A percentile compares a stretch with the other conserved stretches of the same genome.
These are phyloP conservation scores for Drechslerella dactyloides DNA, from an alignment of 2,329 filamentous ascomycete species.

Conservation along the genomic window DNA sequence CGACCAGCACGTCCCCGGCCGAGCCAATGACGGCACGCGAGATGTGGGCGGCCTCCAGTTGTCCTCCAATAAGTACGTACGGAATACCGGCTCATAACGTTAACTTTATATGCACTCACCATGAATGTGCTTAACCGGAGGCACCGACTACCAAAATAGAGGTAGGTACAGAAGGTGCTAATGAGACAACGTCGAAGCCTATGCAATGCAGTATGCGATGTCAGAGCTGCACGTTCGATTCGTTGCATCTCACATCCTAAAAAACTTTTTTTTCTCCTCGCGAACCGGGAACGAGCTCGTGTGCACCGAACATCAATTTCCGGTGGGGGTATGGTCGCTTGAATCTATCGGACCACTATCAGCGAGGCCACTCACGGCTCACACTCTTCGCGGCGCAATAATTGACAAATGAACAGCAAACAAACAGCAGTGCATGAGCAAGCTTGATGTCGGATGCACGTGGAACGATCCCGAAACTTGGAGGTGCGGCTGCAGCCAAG, in stretches of 20 bases:
- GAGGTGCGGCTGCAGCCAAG: neutral
- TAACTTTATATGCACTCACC: no score
- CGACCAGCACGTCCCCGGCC: no score
- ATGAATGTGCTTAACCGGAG: no score
- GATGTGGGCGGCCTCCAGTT: no score
- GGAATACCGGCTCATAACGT: no score
- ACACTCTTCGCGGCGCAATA: neutral
- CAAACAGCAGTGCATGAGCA: neutral
- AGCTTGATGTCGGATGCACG: neutral
- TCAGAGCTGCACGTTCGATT: conserved; percentile 2
- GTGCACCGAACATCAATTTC: no score
- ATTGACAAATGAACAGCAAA: conserved; percentile 1
- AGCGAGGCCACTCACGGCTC: no score
- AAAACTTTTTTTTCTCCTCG: neutral
- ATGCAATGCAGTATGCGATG: conserved; percentile 1
- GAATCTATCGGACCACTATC: no score
- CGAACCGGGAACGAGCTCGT: neutral
- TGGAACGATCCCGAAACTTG: neutral
- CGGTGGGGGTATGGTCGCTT: no score
- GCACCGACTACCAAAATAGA: neutral
- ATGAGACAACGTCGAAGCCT: neutral
- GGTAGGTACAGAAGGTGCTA: no score
- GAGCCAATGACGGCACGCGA: no score
- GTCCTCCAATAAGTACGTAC: no score
- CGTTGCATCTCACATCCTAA: neutral